These are phyloP conservation scores for Microdochium nivale DNA, from an alignment of 2,329 filamentous ascomycete species.

Conservation along the genomic window DNA sequence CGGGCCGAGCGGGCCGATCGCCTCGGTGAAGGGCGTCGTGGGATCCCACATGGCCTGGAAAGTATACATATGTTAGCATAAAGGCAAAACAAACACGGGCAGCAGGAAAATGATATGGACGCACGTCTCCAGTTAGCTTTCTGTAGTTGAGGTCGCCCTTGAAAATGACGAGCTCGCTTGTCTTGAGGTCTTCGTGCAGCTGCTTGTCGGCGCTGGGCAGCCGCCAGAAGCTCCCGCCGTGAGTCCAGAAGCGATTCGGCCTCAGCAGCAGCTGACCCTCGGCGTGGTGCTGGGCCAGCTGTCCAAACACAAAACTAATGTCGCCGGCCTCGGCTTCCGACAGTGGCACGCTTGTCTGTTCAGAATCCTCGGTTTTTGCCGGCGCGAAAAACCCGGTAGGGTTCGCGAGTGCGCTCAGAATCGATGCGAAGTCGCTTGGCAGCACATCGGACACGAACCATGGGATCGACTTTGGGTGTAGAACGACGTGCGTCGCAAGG, in stretches of 20 bases:
- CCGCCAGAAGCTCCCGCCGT: conserved; percentile 80
- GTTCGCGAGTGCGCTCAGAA: conserved; percentile 70
- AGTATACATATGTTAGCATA: conserved; percentile 2
- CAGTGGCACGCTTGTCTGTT: conserved; percentile 51
- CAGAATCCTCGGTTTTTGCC: conserved; percentile 50
- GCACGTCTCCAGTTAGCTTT: conserved; percentile 82
- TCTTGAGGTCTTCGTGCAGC: conserved; percentile 69
- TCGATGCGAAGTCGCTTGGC: conserved; percentile 73
- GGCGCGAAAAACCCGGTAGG: conserved; percentile 75
- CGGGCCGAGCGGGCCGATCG: conserved; percentile 77
- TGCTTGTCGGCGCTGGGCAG: conserved; percentile 60
- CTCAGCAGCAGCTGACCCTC: conserved; percentile 79
- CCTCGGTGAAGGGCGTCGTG: conserved; percentile 75
- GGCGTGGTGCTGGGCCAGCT: conserved; percentile 72
- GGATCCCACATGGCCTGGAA: conserved; percentile 68
- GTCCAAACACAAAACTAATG: conserved; percentile 68
- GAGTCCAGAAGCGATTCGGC: conserved; percentile 87
- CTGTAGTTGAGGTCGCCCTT: conserved; percentile 97
- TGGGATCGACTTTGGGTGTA: conserved; percentile 90
- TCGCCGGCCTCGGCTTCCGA: conserved; percentile 58
- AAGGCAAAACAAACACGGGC: background rate
- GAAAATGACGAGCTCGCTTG: conserved; percentile 84
- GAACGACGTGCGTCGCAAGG: conserved; percentile 76
- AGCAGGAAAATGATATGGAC: conserved; percentile 19
- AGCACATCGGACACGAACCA: conserved; percentile 98